Evolutionary conservation across 2,329 filamentous ascomycete genomes (phyloP).

Genomic region (Penicillium hordei): DNA sequence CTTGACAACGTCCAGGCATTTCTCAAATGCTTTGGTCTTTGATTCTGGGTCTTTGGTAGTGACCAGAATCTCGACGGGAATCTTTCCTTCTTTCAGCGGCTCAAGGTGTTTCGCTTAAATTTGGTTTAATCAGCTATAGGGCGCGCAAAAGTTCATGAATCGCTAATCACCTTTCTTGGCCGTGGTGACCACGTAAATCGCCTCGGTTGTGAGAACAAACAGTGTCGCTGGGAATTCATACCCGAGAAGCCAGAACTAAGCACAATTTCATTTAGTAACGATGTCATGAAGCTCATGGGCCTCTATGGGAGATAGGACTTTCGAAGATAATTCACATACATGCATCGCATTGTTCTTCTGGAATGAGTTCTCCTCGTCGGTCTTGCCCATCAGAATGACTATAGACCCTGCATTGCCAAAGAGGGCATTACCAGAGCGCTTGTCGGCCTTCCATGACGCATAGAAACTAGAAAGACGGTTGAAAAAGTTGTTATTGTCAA

Average conservation of each 20-base stretch:
- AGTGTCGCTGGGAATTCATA: constrained; percentile 98
- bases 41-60: constrained; percentile 87
- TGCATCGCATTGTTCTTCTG: constrained; percentile 97
- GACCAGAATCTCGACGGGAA: constrained; percentile 87
- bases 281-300: not conserved
- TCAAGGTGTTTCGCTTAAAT: constrained; percentile 83
- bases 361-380: constrained; percentile 80
- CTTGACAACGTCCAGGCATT: constrained; percentile 84
- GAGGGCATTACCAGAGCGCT: constrained; percentile 77
- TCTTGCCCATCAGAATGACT: constrained; percentile 90
- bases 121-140: constrained; percentile 9
- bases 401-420: constrained; percentile 88
- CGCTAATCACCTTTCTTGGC: constrained; percentile 82
- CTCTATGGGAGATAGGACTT: not conserved
- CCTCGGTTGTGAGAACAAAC: constrained; percentile 85
- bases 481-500: constrained; percentile 91
- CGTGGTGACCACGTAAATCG: constrained; percentile 89
- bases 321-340: constrained; percentile 55
- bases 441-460: constrained; percentile 93
- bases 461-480: constrained; percentile 85
- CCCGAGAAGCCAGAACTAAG: constrained; percentile 92
- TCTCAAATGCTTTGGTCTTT: constrained; percentile 86
- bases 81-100: constrained; percentile 85
- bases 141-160: not conserved
- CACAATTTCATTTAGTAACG: constrained; percentile 6